phyloP scores from a whole-genome alignment of 768 basidiomycete genomes.

The Collybia sp. region DNA sequence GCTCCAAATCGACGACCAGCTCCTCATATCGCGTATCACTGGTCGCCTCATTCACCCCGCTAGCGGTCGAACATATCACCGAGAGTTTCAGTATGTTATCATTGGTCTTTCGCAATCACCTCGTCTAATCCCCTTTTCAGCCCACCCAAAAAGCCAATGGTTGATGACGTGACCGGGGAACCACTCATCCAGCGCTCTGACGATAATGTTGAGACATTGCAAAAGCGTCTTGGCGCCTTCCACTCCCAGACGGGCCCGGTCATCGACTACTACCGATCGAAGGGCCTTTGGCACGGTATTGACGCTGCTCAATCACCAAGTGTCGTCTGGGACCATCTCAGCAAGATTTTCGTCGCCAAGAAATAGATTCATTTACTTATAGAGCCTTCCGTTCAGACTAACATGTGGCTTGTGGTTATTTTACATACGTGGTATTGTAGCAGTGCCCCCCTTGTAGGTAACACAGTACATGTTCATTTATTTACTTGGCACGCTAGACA shows the following conservation, averaged over 20 bases:
- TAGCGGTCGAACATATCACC: slow-evolving; percentile 92
- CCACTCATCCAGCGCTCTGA: slow-evolving; percentile 96
- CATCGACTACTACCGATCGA: slow-evolving; percentile 90
- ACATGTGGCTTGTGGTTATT: slow-evolving; percentile 2
- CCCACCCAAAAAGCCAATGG: slow-evolving; percentile 95
- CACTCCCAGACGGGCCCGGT: slow-evolving; percentile 95
- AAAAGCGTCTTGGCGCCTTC: slow-evolving; percentile 84
- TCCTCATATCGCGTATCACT: slow-evolving; percentile 96
- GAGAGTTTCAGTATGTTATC: slow-evolving; percentile 79
- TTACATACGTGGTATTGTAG: slow-evolving; percentile 21
- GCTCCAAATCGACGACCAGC: slow-evolving; percentile 87
- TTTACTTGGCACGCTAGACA: no score
- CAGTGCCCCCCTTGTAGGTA: no score
- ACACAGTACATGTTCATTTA: no score
- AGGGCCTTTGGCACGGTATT: slow-evolving; percentile 85
- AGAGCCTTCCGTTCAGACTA: slow-evolving; percentile 8
- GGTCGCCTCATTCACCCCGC: slow-evolving; percentile 90
- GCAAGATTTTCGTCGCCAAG: slow-evolving; percentile 56
- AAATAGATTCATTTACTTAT: slow-evolving; percentile 25
- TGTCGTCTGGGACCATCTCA: slow-evolving; percentile 85
- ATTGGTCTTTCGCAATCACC: slow-evolving; percentile 1
- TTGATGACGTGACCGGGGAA: slow-evolving; percentile 93
- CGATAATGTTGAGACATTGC: slow-evolving; percentile 94
- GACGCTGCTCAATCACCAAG: slow-evolving; percentile 93
- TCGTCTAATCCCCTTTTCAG: slow-evolving; percentile 35